A percentile compares a stretch with the other conserved stretches of the same genome.
These are phyloP conservation scores for Suhomyces maxii DNA, from an alignment of 1,139 yeast genomes.

Conservation along the genomic window DNA sequence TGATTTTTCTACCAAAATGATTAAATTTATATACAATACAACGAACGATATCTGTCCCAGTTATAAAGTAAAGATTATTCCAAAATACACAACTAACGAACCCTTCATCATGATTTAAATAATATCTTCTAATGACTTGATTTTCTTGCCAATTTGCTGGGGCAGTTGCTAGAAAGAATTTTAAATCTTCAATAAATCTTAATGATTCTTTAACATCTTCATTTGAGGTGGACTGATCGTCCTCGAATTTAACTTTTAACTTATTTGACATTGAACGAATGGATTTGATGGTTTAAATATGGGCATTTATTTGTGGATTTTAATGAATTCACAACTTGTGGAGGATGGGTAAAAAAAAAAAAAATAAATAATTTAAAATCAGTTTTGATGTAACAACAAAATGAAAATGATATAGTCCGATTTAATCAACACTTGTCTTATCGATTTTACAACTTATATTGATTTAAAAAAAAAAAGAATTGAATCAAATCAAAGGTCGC, in stretches of 20 bases:
- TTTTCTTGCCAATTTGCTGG: conserved; percentile 93
- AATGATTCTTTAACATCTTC: conserved; percentile 51
- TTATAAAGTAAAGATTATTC: conserved; percentile 86
- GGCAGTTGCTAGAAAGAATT: conserved; percentile 85
- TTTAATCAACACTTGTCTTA: too few species aligned
- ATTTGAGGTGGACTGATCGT: conserved; percentile 7
- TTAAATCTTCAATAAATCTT: conserved; percentile 70
- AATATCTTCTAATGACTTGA: conserved; percentile 84
- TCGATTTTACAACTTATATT: too few species aligned
- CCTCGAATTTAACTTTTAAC: conserved; percentile 10
- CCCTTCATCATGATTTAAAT: conserved; percentile 84
- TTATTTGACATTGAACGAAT: conserved; percentile 9
- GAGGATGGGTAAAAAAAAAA: too few species aligned
- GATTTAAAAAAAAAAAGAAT: too few species aligned
- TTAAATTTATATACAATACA: conserved; percentile 87
- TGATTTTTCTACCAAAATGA: conserved; percentile 82
- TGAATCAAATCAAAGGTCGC: too few species aligned
- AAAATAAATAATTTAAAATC: too few species aligned
- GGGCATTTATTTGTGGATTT: not conserved
- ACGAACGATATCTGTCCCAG: conserved; percentile 95
- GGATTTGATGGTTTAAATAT: not conserved
- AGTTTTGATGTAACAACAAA: too few species aligned
- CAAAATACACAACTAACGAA: conserved; percentile 90
- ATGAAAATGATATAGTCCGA: too few species aligned
- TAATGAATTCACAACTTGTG: too few species aligned